Conservation (phyloP, 2,329 filamentous ascomycete species). For the Stagonosporopsis rhizophila region DNA sequence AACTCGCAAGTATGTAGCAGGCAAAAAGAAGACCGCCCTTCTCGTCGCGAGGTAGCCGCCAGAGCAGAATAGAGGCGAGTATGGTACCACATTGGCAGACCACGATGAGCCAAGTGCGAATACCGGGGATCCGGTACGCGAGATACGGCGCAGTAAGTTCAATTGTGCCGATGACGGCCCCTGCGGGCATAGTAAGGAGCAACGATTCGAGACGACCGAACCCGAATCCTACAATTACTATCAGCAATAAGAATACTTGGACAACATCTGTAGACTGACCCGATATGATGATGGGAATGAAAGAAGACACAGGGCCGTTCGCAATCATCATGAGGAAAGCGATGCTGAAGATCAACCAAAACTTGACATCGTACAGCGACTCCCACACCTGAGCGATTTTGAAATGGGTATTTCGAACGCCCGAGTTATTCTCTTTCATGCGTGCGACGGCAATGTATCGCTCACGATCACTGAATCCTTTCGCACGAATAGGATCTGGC, state of each 20-base stretch:
- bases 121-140: conserved; percentile 31
- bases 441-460: conserved; percentile 67
- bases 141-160: conserved; percentile 33
- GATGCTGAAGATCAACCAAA: conserved; percentile 54
- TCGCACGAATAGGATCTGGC: conserved; percentile 51
- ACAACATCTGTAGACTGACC: neutral
- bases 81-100: conserved; percentile 49
- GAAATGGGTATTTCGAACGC: conserved; percentile 72
- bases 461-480: conserved; percentile 47
- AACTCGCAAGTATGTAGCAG: conserved; percentile 57
- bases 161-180: conserved; percentile 34
- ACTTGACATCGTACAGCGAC: conserved; percentile 62
- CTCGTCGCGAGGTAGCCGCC: conserved; percentile 51
- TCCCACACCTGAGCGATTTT: conserved; percentile 69
- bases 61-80: conserved; percentile 53
- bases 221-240: conserved; percentile 26
- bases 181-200: conserved; percentile 34
- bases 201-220: conserved; percentile 38
- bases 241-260: neutral
- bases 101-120: conserved; percentile 42
- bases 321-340: conserved; percentile 43
- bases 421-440: conserved; percentile 76
- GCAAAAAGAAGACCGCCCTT: conserved; percentile 59
- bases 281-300: conserved; percentile 42
- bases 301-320: conserved; percentile 39